Base-by-base conservation (phyloP, 495 filamentous ascomycete species). In the Lentithecium fluviatile region DNA sequence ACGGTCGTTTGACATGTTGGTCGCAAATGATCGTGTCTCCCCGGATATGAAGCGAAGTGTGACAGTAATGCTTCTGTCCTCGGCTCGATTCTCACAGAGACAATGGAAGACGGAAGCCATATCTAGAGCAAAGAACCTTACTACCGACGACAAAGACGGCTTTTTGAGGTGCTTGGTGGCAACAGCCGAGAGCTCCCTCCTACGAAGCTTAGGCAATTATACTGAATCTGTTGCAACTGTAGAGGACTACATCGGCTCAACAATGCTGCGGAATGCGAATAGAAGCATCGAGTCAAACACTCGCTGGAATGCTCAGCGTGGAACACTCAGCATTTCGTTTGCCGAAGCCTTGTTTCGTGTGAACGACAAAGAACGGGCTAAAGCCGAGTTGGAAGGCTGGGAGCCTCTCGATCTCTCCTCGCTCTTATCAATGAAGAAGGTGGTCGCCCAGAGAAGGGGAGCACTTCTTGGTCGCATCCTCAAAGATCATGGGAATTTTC, bases 221-320 rank as follows among this genome's bases (percentile, higher is more conserved):
- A 23, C 21, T 29, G 6, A 50, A 17, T 50, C 47, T 8, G 21
- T 50, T 13, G 10, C 19, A 10, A 23, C 47, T 5, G 15, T 50
- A 11, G 47, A 23, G 10, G 24, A 50, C 24, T 23, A 50, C 17
- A 21, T 50, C 17, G 5, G 17, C 7, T 10, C 6, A 7, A 50
- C 47, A 6, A 50, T 17, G 10, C 23, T 50, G 21, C 47, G 15
- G 19, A 23, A 23, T 10, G 15, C 26, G 11, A 10, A 11, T 7
- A 17, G 11, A 29, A 29, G 26, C 47, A 23, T 50, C 8, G 47
- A 50, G 21, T 50, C 47, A 50, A 23, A 50, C 17, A 21, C 47
- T 29, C 23, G 47, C 21, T 50, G 6, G 17, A 50, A 50, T 50
- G 17, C 47, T 10, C 47, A 50, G 24, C 47, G 47, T 5, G 47